phyloP scores from a whole-genome alignment of 768 basidiomycete species.

The Astraeus odoratus region DNA sequence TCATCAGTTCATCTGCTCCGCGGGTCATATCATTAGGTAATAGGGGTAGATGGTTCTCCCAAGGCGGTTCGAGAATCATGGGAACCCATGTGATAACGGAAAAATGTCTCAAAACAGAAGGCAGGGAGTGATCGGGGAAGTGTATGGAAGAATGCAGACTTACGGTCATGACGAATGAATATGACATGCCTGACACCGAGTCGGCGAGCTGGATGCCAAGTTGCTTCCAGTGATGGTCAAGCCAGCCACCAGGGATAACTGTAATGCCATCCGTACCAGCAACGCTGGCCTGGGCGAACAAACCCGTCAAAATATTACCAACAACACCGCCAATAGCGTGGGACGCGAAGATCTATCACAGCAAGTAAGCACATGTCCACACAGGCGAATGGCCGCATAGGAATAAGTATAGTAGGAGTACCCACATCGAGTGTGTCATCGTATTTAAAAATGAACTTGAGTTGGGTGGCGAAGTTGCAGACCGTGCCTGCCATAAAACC shows the following conservation, averaged over 20 bases:
- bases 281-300: conserved; percentile 79
- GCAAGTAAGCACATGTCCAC: not conserved
- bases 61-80: too few species aligned
- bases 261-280: conserved; percentile 75
- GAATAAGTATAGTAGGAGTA: too few species aligned
- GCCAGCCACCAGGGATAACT: conserved; percentile 74
- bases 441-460: conserved; percentile 75
- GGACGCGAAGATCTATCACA: conserved; percentile 75
- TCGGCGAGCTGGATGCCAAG: conserved; percentile 83
- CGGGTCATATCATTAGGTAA: too few species aligned
- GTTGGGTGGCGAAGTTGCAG: conserved; percentile 94
- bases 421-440: conserved; percentile 79
- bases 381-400: not conserved
- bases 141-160: conserved; percentile 17
- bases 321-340: conserved; percentile 74
- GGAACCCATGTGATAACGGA: too few species aligned
- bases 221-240: conserved; percentile 76
- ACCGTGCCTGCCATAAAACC: conserved; percentile 77
- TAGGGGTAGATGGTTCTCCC: too few species aligned
- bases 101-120: too few species aligned
- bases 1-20: too few species aligned
- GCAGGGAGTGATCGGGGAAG: not conserved
- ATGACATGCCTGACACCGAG: conserved; percentile 54
- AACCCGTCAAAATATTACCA: conserved; percentile 77
- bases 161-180: conserved; percentile 74